Percentiles rank a stretch among this genome's conserved stretches.
phyloP scores from a whole-genome alignment of 2,329 filamentous ascomycete genomes.

The Triangularia verruculosa region DNA sequence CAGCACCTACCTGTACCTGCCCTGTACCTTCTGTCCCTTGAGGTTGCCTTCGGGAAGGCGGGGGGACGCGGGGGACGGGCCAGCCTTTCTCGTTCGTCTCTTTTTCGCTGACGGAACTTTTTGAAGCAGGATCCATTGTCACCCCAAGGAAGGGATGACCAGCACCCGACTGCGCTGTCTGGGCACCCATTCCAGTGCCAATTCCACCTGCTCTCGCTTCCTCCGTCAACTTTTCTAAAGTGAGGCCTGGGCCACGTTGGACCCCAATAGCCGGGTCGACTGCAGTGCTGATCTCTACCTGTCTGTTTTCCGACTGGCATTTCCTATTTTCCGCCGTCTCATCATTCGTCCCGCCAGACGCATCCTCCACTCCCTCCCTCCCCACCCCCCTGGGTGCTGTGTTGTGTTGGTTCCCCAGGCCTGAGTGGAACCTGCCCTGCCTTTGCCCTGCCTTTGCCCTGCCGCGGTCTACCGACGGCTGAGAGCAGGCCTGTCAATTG shows the following conservation, averaged over 20 bases:
- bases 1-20: not conserved
- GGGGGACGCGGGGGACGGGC: not conserved
- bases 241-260: not conserved
- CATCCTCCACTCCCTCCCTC: not conserved
- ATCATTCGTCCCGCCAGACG: not conserved
- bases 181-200: not conserved
- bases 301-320: slow-evolving; percentile 9
- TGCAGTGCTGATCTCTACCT: slow-evolving; percentile 8
- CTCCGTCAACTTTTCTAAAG: not conserved
- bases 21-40: slow-evolving; percentile 2
- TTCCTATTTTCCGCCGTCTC: slow-evolving; percentile 3
- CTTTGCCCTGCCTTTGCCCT: not conserved
- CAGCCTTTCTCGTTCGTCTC: not conserved
- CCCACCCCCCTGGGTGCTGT: not conserved
- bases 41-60: slow-evolving; percentile 8
- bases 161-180: not conserved
- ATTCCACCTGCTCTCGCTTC: not conserved
- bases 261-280: not conserved
- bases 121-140: not conserved
- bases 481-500: not conserved
- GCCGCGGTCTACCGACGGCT: not conserved
- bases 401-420: not conserved
- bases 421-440: not conserved
- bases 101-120: not conserved
- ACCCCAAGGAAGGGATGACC: slow-evolving; percentile 1